phyloP scores from a whole-genome alignment of 2,329 filamentous ascomycete genomes.

The Cladophialophora exuberans region DNA sequence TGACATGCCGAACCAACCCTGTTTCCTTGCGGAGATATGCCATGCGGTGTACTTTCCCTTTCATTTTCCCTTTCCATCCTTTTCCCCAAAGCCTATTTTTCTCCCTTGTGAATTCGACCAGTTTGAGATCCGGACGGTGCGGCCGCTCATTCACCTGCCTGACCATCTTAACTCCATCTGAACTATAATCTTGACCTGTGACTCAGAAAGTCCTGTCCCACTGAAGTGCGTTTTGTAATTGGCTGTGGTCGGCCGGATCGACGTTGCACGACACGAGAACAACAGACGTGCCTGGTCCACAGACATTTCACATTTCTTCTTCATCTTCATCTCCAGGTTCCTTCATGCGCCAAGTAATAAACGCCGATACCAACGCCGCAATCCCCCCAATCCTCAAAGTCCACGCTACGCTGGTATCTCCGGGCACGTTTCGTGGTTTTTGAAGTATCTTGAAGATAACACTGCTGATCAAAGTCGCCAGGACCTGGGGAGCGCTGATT shows the following conservation, averaged over 20 bases:
- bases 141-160: too few species aligned
- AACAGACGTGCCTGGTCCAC: neutral
- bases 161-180: neutral
- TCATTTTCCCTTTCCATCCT: neutral
- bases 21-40: neutral
- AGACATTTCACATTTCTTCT: slow-evolving; percentile 10
- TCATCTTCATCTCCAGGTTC: slow-evolving; percentile 27
- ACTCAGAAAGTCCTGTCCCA: too few species aligned
- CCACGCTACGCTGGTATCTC: slow-evolving; percentile 84
- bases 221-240: too few species aligned
- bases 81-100: neutral
- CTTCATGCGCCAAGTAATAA: slow-evolving; percentile 32
- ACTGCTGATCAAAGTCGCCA: slow-evolving; percentile 83
- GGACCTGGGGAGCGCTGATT: slow-evolving; percentile 86
- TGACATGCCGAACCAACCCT: neutral
- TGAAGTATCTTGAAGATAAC: slow-evolving; percentile 83
- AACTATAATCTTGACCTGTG: neutral
- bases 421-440: slow-evolving; percentile 81
- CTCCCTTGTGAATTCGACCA: too few species aligned
- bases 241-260: too few species aligned
- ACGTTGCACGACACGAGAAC: neutral
- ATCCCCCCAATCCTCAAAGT: slow-evolving; percentile 83
- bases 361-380: slow-evolving; percentile 76
- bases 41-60: neutral
- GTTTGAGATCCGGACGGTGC: too few species aligned